Evolutionary conservation across 2,329 filamentous ascomycete genomes (phyloP), one percentile per base, ranked within the genome.

Genomic region (Colletotrichum sp.): DNA sequence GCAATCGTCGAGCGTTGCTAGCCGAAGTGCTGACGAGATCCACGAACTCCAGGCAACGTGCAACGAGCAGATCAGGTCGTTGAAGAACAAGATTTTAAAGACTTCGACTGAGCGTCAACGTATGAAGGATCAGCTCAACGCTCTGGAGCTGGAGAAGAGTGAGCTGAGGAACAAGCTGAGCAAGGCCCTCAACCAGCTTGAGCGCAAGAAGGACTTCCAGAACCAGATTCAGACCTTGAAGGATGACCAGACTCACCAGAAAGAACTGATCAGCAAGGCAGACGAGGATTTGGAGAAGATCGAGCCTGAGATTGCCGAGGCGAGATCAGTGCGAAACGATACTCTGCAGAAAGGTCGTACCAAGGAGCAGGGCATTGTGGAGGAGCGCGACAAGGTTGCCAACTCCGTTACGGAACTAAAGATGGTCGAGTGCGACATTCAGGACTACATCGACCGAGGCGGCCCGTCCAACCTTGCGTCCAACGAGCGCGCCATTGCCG

Each of bases 21-120:
- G 91, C 16, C 92, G 95, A 77, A 95, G 94, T 34, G 90, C 95
- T 8, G 95, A 98, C 70, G 95, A 97, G 79, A 96, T 99, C 69
- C 94, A 97, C 80, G 93, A 95, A 69, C 91, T 96, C 64, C 91
- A 96, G 77, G 92, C 92, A 64, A 85, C 87, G 21, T 89, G 93
- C 72, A 90, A 90, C 24, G 95, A 96, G 76, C 92, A 95, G 81
- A 89, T 92, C 78, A 91, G 93, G 71, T 86, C 86, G 26, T 85
- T 92, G 32, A 95, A 95, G 81, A 88, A 88, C 57, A 90, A 88
- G 59, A 89, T 96, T 15, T 85, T 90, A 8, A 94, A 94, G 80
- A 85, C 98, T 36, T 91, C 89, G 1, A 87, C 86, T 15, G 95
- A 97, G 39, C 93, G 91, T 79, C 95, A 98, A 79, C 92, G 94